phyloP scores from a whole-genome alignment of 805 yeast genomes.

The Myxozyma sirexii region DNA sequence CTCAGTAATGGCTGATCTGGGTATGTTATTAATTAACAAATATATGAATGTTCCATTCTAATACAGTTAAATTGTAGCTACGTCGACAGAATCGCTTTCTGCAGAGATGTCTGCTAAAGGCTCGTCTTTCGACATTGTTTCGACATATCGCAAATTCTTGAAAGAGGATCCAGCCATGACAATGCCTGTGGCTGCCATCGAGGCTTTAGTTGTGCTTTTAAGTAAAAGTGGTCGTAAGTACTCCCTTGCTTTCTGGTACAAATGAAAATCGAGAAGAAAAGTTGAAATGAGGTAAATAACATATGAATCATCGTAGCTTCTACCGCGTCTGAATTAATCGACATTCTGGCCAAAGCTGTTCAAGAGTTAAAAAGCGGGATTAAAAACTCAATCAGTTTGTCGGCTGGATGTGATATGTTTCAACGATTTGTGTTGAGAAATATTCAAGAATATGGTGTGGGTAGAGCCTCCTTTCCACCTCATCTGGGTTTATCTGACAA shows the following conservation, averaged over 20 bases:
- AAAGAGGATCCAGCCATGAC: conserved; percentile 95
- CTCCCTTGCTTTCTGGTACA: background rate
- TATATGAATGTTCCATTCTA: background rate
- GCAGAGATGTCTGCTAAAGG: background rate
- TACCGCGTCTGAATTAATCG: conserved; percentile 91
- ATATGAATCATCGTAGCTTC: conserved; percentile 51
- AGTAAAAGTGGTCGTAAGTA: conserved; percentile 67
- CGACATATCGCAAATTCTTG: conserved; percentile 76
- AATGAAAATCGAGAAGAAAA: too few relatives aligned
- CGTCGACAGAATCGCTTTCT: background rate
- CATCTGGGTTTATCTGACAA: too few relatives aligned
- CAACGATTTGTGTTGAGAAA: conserved; percentile 90
- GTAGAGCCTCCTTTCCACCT: too few relatives aligned
- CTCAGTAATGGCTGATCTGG: background rate
- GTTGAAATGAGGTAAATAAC: background rate
- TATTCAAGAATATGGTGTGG: conserved; percentile 65
- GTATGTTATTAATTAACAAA: background rate
- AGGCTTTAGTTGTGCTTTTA: conserved; percentile 82
- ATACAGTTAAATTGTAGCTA: background rate
- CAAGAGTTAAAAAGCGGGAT: conserved; percentile 73
- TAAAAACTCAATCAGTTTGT: conserved; percentile 86
- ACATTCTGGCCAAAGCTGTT: conserved; percentile 74
- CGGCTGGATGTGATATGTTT: conserved; percentile 97
- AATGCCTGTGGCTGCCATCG: conserved; percentile 99
- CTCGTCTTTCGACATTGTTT: conserved; percentile 72